phyloP scores from a whole-genome alignment of 2,329 filamentous ascomycete genomes.

The Fusarium burgessii region DNA sequence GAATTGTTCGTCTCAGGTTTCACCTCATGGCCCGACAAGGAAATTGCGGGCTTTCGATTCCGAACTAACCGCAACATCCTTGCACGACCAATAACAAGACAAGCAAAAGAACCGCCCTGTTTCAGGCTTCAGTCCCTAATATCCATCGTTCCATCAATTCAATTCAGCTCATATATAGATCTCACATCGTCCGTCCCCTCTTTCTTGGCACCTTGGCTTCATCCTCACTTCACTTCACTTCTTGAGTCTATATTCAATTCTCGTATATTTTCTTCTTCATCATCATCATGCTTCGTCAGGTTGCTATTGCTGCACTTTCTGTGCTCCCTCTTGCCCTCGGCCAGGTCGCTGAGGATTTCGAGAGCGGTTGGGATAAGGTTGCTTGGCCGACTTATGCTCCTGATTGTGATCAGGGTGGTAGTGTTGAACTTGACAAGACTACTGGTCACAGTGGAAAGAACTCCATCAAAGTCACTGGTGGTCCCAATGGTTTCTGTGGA shows the following conservation, averaged over 20 bases:
- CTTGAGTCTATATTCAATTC: not conserved
- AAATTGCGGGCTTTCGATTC: constrained; percentile 26
- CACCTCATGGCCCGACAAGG: constrained; percentile 18
- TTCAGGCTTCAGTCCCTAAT: constrained; percentile 32
- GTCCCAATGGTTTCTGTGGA: constrained; percentile 64
- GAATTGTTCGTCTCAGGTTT: constrained; percentile 21
- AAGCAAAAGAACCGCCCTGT: constrained; percentile 12
- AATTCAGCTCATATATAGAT: constrained; percentile 16
- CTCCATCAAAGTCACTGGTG: constrained; percentile 64
- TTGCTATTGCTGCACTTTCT: constrained; percentile 59
- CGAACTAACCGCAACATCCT: constrained; percentile 23
- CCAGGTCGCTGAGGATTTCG: constrained; percentile 68
- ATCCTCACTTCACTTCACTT: constrained; percentile 10
- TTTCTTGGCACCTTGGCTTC: constrained; percentile 17
- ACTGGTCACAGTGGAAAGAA: constrained; percentile 68
- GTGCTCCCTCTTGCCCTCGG: constrained; percentile 61
- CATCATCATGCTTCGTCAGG: constrained; percentile 50
- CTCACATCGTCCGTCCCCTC: not conserved
- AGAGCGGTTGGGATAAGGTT: constrained; percentile 67
- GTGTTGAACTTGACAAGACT: constrained; percentile 66
- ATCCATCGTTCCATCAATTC: not conserved
- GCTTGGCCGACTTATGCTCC: constrained; percentile 70
- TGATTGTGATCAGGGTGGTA: constrained; percentile 71
- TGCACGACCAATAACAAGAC: constrained; percentile 2
- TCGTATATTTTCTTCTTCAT: not conserved